phyloP scores from a whole-genome alignment of 2,329 filamentous ascomycete species.

The Aspergillus tamarii region DNA sequence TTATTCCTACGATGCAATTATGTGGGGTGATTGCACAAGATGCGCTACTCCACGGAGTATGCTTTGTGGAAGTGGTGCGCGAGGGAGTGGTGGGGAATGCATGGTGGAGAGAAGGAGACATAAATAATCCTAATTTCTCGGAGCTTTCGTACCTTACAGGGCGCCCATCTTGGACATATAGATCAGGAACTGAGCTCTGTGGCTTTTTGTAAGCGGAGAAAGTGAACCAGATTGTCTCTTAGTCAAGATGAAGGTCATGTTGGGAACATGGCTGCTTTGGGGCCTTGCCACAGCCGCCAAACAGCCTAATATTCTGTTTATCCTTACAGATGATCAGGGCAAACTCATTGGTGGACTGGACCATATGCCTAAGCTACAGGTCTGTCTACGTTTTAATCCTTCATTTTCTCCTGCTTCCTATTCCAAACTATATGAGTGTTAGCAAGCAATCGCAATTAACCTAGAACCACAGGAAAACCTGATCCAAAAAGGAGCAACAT shows the following conservation, averaged over 20 bases:
- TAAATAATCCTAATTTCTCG: not conserved
- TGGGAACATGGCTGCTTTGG: not conserved
- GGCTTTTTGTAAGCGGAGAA: not conserved
- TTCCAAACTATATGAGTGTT: fast-evolving
- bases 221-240: not conserved
- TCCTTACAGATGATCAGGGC: conserved; percentile 71
- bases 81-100: not conserved
- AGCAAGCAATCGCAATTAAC: not conserved
- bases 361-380: conserved; percentile 57
- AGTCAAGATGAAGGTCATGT: not conserved
- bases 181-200: not conserved
- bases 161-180: not conserved
- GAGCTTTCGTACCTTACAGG: not conserved
- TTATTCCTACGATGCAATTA: conserved; percentile 12
- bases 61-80: not conserved
- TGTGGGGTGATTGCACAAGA: conserved; percentile 26
- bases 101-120: not conserved
- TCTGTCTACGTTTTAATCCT: not conserved
- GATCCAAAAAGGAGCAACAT: conserved; percentile 60
- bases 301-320: conserved; percentile 64
- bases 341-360: conserved; percentile 32
- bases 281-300: conserved; percentile 24
- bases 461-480: conserved; percentile 54
- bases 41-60: not conserved
- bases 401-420: not conserved